phyloP scores from a whole-genome alignment of 78 protist genomes.

The Speleostelium caveatum region DNA sequence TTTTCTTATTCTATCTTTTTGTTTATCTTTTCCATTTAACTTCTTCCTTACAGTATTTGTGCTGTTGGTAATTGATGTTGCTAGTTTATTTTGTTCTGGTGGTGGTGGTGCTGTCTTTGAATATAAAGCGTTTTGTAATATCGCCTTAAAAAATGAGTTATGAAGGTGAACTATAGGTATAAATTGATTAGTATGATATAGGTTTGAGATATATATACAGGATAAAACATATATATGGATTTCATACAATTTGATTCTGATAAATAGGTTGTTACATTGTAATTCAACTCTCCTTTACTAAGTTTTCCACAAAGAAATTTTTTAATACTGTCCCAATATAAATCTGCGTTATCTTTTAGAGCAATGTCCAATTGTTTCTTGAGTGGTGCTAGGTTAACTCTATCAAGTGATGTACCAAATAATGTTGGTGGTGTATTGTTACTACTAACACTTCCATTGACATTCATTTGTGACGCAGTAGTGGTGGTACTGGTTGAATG shows the following conservation, averaged over 20 bases:
- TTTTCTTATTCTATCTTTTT: not conserved
- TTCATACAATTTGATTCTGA: conserved; percentile 34
- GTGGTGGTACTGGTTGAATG: no score
- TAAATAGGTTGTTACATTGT: conserved; percentile 25
- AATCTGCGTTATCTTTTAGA: conserved; percentile 37
- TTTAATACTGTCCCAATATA: conserved; percentile 48
- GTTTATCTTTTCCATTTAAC: not conserved
- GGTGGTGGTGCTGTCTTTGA: conserved; percentile 54
- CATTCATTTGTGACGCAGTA: no score
- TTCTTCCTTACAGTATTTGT: not conserved
- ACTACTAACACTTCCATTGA: not conserved
- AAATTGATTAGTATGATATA: not conserved
- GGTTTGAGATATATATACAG: not conserved
- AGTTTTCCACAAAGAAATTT: conserved; percentile 36
- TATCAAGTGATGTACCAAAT: conserved; percentile 6
- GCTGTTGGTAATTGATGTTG: not conserved
- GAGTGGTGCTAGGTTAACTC: conserved; percentile 44
- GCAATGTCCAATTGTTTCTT: conserved; percentile 37
- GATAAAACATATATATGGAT: not conserved
- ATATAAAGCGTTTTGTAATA: conserved; percentile 46
- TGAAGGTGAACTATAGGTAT: conserved; percentile 25
- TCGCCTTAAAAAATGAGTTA: conserved; percentile 56
- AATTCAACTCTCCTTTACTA: conserved; percentile 47
- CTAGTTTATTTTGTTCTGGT: not conserved
- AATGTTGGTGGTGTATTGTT: conserved; percentile 9